Conservation (phyloP, 768 basidiomycete genomes). For the Tricholoma saponaceum region DNA sequence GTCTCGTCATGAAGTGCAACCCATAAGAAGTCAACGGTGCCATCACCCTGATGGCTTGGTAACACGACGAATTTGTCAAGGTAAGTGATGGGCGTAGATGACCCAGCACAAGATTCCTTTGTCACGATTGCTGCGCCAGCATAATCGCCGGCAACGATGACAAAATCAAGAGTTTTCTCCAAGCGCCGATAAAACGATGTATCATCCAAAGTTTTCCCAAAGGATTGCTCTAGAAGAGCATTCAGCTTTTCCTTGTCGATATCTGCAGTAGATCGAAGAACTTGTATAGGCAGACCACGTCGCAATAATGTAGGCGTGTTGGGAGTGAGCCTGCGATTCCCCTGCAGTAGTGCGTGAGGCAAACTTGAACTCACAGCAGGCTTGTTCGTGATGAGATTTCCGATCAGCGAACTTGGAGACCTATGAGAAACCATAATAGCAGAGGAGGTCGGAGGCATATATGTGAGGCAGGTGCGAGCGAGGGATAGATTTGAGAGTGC, state of each 20-base stretch:
- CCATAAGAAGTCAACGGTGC: constrained; percentile 99
- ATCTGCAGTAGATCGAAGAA: constrained; percentile 64
- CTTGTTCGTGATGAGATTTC: constrained; percentile 96
- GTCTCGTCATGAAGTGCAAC: constrained; percentile 98
- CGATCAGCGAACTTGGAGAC: constrained; percentile 92
- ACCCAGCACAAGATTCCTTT: constrained; percentile 40
- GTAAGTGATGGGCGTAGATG: constrained; percentile 65
- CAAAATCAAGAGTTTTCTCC: constrained; percentile 77
- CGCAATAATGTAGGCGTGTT: constrained; percentile 94
- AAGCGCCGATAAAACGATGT: constrained; percentile 78
- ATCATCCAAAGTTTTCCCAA: constrained; percentile 67
- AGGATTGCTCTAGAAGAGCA: constrained; percentile 82
- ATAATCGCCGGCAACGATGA: constrained; percentile 93
- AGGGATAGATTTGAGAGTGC: constrained; percentile 83
- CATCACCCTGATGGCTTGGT: constrained; percentile 93
- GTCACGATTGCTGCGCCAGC: constrained; percentile 94
- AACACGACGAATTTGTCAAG: constrained; percentile 98
- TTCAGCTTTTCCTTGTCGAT: constrained; percentile 77
- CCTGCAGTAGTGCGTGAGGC: constrained; percentile 88
- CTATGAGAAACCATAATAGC: constrained; percentile 98
- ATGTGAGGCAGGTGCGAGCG: constrained; percentile 79
- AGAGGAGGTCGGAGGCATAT: constrained; percentile 92
- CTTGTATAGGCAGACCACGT: constrained; percentile 81
- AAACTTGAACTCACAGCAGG: constrained; percentile 94
- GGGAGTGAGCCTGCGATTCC: constrained; percentile 77